Evolutionary conservation across 2,329 filamentous ascomycete species (phyloP).

Genomic region (Trichoderma sp.): DNA sequence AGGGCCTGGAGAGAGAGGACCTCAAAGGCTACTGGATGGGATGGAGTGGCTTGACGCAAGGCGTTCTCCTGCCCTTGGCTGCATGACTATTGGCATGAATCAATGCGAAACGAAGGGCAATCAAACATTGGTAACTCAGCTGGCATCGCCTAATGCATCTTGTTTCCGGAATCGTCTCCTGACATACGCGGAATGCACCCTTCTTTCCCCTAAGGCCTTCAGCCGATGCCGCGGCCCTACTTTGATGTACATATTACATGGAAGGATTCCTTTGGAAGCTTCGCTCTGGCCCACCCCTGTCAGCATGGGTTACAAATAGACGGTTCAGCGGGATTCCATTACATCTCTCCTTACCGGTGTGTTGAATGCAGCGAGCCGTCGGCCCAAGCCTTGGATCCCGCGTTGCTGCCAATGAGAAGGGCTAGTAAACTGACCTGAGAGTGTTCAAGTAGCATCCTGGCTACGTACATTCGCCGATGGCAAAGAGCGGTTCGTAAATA

Average conservation of each 20-base stretch:
- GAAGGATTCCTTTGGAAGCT: constrained; percentile 13
- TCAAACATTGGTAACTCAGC: constrained; percentile 26
- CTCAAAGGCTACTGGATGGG: background rate
- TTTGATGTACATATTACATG: background rate
- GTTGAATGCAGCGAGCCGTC: constrained; percentile 32
- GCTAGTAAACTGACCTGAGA: constrained; percentile 8
- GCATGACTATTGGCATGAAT: background rate
- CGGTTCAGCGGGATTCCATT: constrained; percentile 22
- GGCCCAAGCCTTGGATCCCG: constrained; percentile 28
- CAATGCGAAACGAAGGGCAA: constrained; percentile 24
- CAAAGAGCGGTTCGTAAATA: constrained; percentile 7
- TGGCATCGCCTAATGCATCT: constrained; percentile 20
- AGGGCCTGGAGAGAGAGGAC: background rate
- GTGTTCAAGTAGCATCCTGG: background rate
- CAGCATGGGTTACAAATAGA: background rate
- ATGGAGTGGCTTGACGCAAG: constrained; percentile 10
- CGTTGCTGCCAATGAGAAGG: constrained; percentile 25
- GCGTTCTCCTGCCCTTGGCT: background rate
- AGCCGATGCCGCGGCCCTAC: constrained; percentile 1
- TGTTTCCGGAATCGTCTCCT: constrained; percentile 16
- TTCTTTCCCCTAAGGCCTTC: background rate
- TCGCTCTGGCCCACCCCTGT: background rate
- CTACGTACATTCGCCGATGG: background rate
- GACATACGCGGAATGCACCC: background rate
- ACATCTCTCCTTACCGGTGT: constrained; percentile 28